Evolutionary conservation across 2,329 filamentous ascomycete genomes (phyloP).

Genomic region (Talaromyces funiculosus): DNA sequence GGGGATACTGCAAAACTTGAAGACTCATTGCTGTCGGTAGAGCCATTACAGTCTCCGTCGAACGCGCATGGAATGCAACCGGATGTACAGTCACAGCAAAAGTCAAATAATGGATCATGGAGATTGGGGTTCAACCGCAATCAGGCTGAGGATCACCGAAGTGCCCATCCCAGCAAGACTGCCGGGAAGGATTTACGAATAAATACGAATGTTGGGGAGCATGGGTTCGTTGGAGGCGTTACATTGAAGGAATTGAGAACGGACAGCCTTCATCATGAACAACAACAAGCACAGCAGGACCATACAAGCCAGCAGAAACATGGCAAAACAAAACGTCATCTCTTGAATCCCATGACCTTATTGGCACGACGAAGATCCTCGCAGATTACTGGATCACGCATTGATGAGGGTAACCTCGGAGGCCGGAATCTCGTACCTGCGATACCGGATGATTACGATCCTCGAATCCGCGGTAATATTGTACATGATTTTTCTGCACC

Average conservation of each 20-base stretch:
- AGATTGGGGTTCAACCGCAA: conserved; percentile 11
- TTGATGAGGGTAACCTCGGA: conserved; percentile 48
- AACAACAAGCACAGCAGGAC: conserved; percentile 9
- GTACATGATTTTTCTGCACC: conserved; percentile 62
- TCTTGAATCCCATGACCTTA: conserved; percentile 58
- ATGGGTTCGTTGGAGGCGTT: conserved; percentile 12
- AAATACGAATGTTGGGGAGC: conserved; percentile 11
- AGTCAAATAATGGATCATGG: conserved; percentile 11
- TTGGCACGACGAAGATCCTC: conserved; percentile 53
- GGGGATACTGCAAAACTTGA: conserved; percentile 23
- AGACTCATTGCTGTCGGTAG: conserved; percentile 21
- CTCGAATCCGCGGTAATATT: conserved; percentile 57
- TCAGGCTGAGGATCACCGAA: conserved; percentile 2
- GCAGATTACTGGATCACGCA: conserved; percentile 43
- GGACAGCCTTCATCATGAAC: conserved; percentile 23
- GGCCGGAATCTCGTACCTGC: conserved; percentile 46
- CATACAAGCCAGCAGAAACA: conserved; percentile 23
- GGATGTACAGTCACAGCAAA: conserved; percentile 5
- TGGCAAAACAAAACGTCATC: conserved; percentile 48
- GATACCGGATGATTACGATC: conserved; percentile 57
- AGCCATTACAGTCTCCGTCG: conserved; percentile 26
- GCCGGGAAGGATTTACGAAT: conserved; percentile 9
- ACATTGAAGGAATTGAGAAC: conserved; percentile 14
- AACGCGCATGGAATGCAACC: conserved; percentile 8
- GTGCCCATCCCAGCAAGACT: background rate